Conservation (phyloP, 2,329 filamentous ascomycete genomes). For the Nemania abortiva region DNA sequence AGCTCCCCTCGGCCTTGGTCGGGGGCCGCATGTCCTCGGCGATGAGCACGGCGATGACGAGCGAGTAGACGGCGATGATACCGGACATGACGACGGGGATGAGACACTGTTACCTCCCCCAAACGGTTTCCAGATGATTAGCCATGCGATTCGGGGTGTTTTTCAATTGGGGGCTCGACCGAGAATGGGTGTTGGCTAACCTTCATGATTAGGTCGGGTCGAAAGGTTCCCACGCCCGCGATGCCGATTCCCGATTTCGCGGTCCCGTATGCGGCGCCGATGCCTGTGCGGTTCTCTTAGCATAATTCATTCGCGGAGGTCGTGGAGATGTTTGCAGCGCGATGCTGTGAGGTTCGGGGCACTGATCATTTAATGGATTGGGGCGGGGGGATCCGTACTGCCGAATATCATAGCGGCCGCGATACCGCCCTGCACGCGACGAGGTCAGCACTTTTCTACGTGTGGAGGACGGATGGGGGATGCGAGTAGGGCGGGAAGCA, state of each 20-base stretch:
- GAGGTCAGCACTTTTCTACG: neutral
- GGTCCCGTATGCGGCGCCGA: constrained; percentile 87
- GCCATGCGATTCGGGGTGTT: neutral
- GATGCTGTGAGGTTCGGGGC: neutral
- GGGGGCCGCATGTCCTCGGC: constrained; percentile 87
- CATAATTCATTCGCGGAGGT: constrained; percentile 41
- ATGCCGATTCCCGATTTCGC: constrained; percentile 92
- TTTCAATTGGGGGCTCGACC: neutral
- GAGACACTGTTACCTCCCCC: constrained; percentile 70
- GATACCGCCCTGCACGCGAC: constrained; percentile 73
- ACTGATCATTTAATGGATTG: constrained; percentile 2
- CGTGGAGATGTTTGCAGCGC: constrained; percentile 4
- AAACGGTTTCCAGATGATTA: neutral
- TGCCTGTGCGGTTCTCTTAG: constrained; percentile 57
- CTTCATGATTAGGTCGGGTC: constrained; percentile 93
- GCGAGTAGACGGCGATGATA: constrained; percentile 97
- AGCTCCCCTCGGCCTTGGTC: constrained; percentile 60
- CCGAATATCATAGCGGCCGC: constrained; percentile 86
- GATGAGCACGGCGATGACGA: constrained; percentile 97
- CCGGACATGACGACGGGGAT: constrained; percentile 98
- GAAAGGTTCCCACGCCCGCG: constrained; percentile 84
- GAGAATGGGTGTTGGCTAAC: constrained; percentile 56
- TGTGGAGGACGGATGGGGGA: neutral
- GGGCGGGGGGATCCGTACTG: constrained; percentile 65
- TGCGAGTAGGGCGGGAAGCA: no score